phyloP scores from a whole-genome alignment of 768 basidiomycete genomes.

The Rubroboletus satanas region DNA sequence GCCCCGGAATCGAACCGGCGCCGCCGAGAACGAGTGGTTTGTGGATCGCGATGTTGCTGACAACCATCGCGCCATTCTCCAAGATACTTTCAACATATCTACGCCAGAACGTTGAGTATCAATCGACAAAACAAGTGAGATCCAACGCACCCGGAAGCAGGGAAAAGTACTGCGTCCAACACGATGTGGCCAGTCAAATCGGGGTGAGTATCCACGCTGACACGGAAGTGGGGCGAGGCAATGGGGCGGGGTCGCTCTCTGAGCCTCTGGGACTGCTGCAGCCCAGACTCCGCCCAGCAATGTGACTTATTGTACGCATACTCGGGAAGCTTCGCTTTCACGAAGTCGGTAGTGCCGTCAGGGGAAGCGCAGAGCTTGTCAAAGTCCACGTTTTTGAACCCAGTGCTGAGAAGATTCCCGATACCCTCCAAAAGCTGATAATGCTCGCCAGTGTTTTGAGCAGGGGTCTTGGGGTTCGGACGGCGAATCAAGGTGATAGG shows the following conservation, averaged over 20 bases:
- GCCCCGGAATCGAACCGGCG: slow-evolving; percentile 12
- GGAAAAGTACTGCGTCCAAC: slow-evolving; percentile 43
- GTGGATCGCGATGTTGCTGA: slow-evolving; percentile 26
- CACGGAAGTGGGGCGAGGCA: slow-evolving; percentile 32
- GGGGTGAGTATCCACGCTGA: slow-evolving; percentile 34
- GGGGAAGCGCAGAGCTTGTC: slow-evolving; percentile 25
- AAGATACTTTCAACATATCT: slow-evolving; percentile 31
- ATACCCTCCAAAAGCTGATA: slow-evolving; percentile 32
- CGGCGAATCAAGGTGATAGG: slow-evolving; percentile 29
- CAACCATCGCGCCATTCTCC: slow-evolving; percentile 33
- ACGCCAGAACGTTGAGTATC: neutral
- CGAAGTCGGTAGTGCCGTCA: slow-evolving; percentile 17
- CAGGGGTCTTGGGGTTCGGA: slow-evolving; percentile 29
- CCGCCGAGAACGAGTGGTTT: slow-evolving; percentile 28
- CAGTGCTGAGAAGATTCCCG: slow-evolving; percentile 28
- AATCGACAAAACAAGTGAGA: neutral
- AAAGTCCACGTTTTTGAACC: slow-evolving; percentile 30
- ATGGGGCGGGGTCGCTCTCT: slow-evolving; percentile 33
- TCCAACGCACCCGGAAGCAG: slow-evolving; percentile 41
- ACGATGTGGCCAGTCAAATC: slow-evolving; percentile 43
- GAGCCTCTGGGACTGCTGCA: slow-evolving; percentile 24
- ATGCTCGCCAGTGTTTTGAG: slow-evolving; percentile 33
- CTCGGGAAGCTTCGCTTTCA: slow-evolving; percentile 26
- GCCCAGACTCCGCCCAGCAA: slow-evolving; percentile 27
- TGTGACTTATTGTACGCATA: slow-evolving; percentile 30